Evolutionary conservation across 164 flowering plant genomes (phyloP).

Genomic region (Santalum album): DNA sequence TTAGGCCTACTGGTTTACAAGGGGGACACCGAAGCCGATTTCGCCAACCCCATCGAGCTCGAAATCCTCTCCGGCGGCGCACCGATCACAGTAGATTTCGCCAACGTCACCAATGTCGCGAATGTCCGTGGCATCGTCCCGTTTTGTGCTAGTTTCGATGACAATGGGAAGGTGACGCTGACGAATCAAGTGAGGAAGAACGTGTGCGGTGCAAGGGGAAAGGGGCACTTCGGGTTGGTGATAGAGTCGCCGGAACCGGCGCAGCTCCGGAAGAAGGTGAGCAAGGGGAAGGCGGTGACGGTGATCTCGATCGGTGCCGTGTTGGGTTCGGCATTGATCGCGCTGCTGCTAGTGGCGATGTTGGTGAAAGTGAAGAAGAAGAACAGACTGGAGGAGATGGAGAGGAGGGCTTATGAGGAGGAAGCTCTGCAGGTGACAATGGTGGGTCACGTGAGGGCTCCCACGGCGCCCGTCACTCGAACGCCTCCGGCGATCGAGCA

Average conservation of each 20-base stretch:
- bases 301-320: conserved; percentile 56
- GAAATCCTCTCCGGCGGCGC: conserved; percentile 26
- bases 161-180: conserved; percentile 48
- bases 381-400: conserved; percentile 58
- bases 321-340: conserved; percentile 54
- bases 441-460: conserved; percentile 90
- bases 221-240: conserved; percentile 77
- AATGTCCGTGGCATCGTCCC: conserved; percentile 17
- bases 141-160: conserved; percentile 60
- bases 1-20: conserved; percentile 70
- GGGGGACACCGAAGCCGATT: conserved; percentile 23
- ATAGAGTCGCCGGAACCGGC: conserved; percentile 13
- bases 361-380: conserved; percentile 67
- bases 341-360: conserved; percentile 63
- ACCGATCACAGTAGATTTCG: conserved; percentile 62
- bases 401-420: conserved; percentile 84
- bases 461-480: conserved; percentile 44
- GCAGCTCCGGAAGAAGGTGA: conserved; percentile 19
- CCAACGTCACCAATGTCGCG: conserved; percentile 13
- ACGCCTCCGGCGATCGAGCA: conserved; percentile 59
- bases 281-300: conserved; percentile 58
- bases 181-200: conserved; percentile 21
- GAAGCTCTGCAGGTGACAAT: conserved; percentile 86
- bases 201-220: conserved; percentile 36
- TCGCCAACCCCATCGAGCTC: conserved; percentile 33